Evolutionary conservation across 768 basidiomycete genomes (phyloP), one percentile per base, ranked within the genome.

Genomic region (Daedalea quercina): DNA sequence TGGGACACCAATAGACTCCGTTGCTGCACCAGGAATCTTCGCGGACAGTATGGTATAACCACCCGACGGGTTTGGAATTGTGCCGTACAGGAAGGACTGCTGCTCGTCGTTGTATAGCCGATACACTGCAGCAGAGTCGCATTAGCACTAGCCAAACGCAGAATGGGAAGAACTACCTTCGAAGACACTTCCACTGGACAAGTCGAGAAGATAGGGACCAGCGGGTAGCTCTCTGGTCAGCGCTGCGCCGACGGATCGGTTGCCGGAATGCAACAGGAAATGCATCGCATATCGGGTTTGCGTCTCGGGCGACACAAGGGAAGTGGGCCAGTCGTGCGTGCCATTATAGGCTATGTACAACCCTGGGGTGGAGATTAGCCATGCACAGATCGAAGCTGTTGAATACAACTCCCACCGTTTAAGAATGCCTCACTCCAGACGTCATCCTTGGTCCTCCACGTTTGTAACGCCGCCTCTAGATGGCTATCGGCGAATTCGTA

Each of bases 1-100:
- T 0, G 79, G 79, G 2, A 80, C 72, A 15, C 75, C 76, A 34
- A 82, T 73, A 53, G 59, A 60, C 37, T 57, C 56, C 1, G 65
- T 64, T 1, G 63, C 59, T 9, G 60, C 65, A 1, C 65, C 63
- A 12, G 55, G 52, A 9, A 60, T 54, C 47, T 59, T 57, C 1
- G 63, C 65, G 20, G 58, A 51, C 4, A 65, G 57, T 23, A 63
- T 52, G 19, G 55, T 44, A 51, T 56, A 66, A 0, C 63, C 71
- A 60, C 69, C 72, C 1, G 60, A 57, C 12, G 60, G 59, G 44
- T 71, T 62, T 6, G 76, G 71, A 13, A 77, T 63, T 15, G 68
- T 67, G 17, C 76, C 75, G 51, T 74, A 74, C 4, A 75, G 55
- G 59, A 76, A 77, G 17, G 69, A 60, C 28, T 75, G 70, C 47